phyloP scores from a whole-genome alignment of 2,329 filamentous ascomycete genomes.

The Exophiala alcalophila region DNA sequence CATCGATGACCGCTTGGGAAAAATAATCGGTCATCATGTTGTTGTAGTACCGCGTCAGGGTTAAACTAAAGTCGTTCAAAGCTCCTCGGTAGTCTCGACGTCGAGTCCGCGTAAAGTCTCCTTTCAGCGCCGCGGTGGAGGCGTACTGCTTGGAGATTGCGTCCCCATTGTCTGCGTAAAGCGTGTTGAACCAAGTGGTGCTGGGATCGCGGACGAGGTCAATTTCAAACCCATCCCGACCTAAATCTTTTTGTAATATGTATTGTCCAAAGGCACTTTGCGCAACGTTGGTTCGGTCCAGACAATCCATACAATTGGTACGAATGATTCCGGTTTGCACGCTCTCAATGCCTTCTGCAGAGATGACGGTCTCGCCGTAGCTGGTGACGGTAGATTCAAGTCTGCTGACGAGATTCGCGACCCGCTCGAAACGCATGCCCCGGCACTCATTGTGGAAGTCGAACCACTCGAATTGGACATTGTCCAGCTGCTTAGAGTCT shows the following conservation, averaged over 20 bases:
- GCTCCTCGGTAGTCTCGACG: constrained; percentile 90
- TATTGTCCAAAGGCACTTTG: constrained; percentile 86
- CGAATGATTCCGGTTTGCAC: constrained; percentile 74
- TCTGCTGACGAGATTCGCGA: constrained; percentile 71
- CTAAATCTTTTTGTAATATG: constrained; percentile 76
- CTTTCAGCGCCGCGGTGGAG: constrained; percentile 91
- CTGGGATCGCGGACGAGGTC: constrained; percentile 71
- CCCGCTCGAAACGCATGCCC: constrained; percentile 98
- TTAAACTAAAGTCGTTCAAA: constrained; percentile 84
- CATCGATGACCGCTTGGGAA: constrained; percentile 91
- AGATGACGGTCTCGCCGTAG: constrained; percentile 67
- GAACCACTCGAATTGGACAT: constrained; percentile 85
- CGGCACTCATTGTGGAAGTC: constrained; percentile 91
- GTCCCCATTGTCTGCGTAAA: constrained; percentile 98
- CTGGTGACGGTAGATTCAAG: constrained; percentile 65
- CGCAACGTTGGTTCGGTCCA: constrained; percentile 93
- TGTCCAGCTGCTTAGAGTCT: constrained; percentile 54
- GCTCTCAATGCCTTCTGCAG: constrained; percentile 42
- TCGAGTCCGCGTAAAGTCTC: constrained; percentile 82
- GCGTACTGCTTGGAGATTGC: constrained; percentile 94
- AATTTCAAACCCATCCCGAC: constrained; percentile 71
- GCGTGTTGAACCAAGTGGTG: constrained; percentile 88
- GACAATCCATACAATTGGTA: constrained; percentile 98
- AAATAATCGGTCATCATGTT: constrained; percentile 99
- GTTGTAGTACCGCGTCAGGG: constrained; percentile 69